phyloP scores from a whole-genome alignment of 139 green algal genomes.

The Chlorella sorokiniana region DNA sequence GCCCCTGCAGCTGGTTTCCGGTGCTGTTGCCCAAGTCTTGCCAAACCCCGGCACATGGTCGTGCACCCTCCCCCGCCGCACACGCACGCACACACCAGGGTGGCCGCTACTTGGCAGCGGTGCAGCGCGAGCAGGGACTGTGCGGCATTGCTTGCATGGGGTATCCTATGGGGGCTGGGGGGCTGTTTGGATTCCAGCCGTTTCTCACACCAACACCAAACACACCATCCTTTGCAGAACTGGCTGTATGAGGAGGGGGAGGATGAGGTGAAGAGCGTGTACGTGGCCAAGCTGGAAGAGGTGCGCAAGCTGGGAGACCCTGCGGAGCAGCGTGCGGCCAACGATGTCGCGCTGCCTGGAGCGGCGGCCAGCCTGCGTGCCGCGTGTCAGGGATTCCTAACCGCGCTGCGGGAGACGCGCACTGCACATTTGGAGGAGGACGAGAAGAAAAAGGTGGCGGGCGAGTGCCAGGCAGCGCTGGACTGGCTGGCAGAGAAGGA shows the following conservation, averaged over 20 bases:
- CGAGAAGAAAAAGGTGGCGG: constrained; percentile 78
- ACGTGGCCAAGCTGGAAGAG: constrained; percentile 90
- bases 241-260: constrained; percentile 99
- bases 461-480: constrained; percentile 79
- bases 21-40: no score
- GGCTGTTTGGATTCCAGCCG: background rate
- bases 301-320: constrained; percentile 75
- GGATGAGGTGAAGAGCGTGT: constrained; percentile 91
- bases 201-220: background rate
- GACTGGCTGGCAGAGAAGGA: constrained; percentile 88
- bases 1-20: no score
- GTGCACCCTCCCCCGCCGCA: no score
- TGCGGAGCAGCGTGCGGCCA: constrained; percentile 62
- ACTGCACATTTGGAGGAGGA: constrained; percentile 81
- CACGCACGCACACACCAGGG: no score
- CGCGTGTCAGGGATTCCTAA: constrained; percentile 57
- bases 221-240: constrained; percentile 71
- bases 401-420: constrained; percentile 53
- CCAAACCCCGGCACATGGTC: no score
- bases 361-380: constrained; percentile 37
- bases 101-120: no score
- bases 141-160: no score
- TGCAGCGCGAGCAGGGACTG: no score
- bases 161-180: no score
- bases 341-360: constrained; percentile 40